Evolutionary conservation across 345 rosid genomes (phyloP), one percentile per base, ranked within the genome.

Genomic region (Gossypium raimondii): DNA sequence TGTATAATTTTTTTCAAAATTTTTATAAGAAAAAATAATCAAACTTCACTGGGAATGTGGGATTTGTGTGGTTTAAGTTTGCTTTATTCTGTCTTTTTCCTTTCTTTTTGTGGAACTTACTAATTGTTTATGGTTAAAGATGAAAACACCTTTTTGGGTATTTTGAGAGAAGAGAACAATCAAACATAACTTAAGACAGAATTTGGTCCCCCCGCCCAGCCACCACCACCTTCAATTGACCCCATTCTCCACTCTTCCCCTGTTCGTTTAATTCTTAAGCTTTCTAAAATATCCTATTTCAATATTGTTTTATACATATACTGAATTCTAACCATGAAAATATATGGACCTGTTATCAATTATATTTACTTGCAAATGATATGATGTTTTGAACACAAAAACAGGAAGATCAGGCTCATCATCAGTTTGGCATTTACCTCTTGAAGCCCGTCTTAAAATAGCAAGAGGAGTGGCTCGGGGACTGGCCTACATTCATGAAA

Each of bases 401-500:
- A 45, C 66, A 24, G 78, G 83, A 81, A 82, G 78, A 76, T 73
- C 85, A n/a, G 83, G 88, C 16, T 78, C 94, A 7, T 82, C 89
- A 9, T 82, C 89, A 4, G 92, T 91, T 20, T 79, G 72, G 62
- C 80, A 77, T 75, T 82, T 92, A 20, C 41, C 89, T 17, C 79
- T 89, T 2, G 87, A 89, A 47, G 76, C 82, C 57, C 87, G 98
- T 82, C 74, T 92, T 47, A 91, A 87, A 86, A 91, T 94, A 77
- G 97, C 90, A 60, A 84, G 82, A 83, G 98, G 98, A 68, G 71
- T 92, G 25, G 98, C 97, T 38, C 78, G 90, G 22, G 97, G 97
- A 11, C 73, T 94, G 6, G 85, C 90, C 77, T 87, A 84, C 86
- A 79, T 94, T 72, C 94, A 87, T 27, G 97, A 92, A 70, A 92